Evolutionary conservation across 768 basidiomycete species (phyloP), one percentile per base, ranked within the genome.

Genomic region (Kwoniella sp.): DNA sequence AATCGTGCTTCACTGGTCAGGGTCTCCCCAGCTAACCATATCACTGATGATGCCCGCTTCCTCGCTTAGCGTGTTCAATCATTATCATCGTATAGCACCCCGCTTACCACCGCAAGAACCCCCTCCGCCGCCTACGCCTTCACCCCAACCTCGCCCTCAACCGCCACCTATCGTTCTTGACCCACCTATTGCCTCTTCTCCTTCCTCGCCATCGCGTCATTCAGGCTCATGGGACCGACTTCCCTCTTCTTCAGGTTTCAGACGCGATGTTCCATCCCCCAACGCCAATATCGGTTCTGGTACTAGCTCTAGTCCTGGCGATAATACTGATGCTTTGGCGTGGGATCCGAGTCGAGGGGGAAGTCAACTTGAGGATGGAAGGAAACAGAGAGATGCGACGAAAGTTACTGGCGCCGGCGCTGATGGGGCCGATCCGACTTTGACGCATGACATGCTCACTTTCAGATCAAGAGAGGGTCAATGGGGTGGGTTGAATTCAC

Each of bases 21-120:
- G n/a, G n/a, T n/a, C n/a, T n/a, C n/a, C n/a, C n/a, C n/a, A n/a
- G n/a, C n/a, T n/a, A n/a, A n/a, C n/a, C n/a, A n/a, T n/a, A n/a
- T n/a, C n/a, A n/a, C 33, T 33, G 13, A 33, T 33, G 44, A 17
- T 27, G 1, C 48, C 0, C 40, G 33, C 51, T 19, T 7, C 19
- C 17, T 44, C 26, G n/a, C 25, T 8, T 74, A 95, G 92, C 30
- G 91, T 95, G 1, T 96, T 88, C 84, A 95, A 96, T 71, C 94
- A 96, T 79, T 96, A 93, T 77, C 92, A 90, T 74, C 90, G 93
- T 2, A 76, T 80, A 37, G 61, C 69, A 47, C 88, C 92, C 5
- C 85, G 86, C 10, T 63, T 63, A 15, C 54, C 67, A 17, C 22
- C 47, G 22, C 55, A 36, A 2, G 47, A 55, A 22, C 57, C 37